Evolutionary conservation across 306 rosid genomes (phyloP).

Genomic region (Prunus padus): DNA sequence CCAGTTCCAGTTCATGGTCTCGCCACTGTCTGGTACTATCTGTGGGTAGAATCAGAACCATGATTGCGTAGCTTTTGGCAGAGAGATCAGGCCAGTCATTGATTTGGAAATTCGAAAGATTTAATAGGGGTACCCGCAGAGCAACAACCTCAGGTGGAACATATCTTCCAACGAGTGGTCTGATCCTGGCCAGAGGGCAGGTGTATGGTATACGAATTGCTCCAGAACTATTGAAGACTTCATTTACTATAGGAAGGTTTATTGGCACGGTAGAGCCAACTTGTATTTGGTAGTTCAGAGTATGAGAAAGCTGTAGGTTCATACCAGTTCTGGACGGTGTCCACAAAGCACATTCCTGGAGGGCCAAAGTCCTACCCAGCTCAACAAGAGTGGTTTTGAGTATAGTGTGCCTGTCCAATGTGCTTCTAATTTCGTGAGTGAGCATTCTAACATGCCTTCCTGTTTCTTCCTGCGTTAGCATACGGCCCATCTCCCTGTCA

Average conservation of each 20-base stretch:
- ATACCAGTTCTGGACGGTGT: slow-evolving; percentile 78
- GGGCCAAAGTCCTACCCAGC: slow-evolving; percentile 80
- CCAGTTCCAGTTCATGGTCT: slow-evolving; percentile 86
- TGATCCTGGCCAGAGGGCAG: slow-evolving; percentile 71
- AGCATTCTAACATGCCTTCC: slow-evolving; percentile 97
- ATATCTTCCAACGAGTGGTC: slow-evolving; percentile 69
- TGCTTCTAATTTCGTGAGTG: slow-evolving; percentile 94
- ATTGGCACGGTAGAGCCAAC: slow-evolving; percentile 70
- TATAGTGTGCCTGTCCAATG: slow-evolving; percentile 85
- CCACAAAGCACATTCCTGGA: slow-evolving; percentile 93
- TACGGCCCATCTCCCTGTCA: slow-evolving; percentile 93
- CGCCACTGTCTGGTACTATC: slow-evolving; percentile 84
- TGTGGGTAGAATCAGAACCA: slow-evolving; percentile 91
- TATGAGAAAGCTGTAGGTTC: slow-evolving; percentile 74
- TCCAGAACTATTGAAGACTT: slow-evolving; percentile 67
- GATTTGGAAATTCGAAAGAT: slow-evolving; percentile 78
- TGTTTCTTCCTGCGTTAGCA: slow-evolving; percentile 84
- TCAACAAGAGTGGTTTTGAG: slow-evolving; percentile 90
- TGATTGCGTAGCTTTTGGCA: slow-evolving; percentile 74
- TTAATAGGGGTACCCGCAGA: slow-evolving; percentile 78
- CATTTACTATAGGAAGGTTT: slow-evolving; percentile 63
- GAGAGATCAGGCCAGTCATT: slow-evolving; percentile 83
- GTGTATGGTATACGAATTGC: slow-evolving; percentile 66
- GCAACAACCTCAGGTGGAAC: slow-evolving; percentile 85
- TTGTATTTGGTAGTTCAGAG: slow-evolving; percentile 62